Evolutionary conservation across 495 filamentous ascomycete species (phyloP).

Genomic region (Mytilinidion resinicola): DNA sequence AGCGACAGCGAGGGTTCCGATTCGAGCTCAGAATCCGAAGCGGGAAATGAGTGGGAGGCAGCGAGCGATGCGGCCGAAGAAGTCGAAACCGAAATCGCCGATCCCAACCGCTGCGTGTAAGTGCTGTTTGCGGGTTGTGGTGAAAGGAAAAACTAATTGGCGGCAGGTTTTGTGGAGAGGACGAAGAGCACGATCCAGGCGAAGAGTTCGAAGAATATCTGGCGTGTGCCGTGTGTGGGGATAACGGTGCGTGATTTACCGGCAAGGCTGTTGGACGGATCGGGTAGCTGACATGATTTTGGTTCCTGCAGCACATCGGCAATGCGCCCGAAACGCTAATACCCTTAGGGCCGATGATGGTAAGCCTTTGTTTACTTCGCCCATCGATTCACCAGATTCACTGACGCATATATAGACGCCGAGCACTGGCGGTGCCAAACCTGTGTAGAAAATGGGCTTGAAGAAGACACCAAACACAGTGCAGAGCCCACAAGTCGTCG

Average conservation of each 20-base stretch:
- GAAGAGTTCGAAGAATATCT: constrained; percentile 85
- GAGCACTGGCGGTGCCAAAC: constrained; percentile 72
- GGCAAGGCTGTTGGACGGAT: constrained; percentile 21
- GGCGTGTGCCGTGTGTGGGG: constrained; percentile 71
- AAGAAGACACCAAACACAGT: constrained; percentile 38
- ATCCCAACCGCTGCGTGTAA: constrained; percentile 59
- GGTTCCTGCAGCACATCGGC: constrained; percentile 68
- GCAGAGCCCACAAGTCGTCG: constrained; percentile 31
- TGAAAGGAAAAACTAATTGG: constrained; percentile 1
- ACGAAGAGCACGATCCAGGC: constrained; percentile 79
- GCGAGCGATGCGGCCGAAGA: constrained; percentile 60
- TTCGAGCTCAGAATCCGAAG: constrained; percentile 60
- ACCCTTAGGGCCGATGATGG: constrained; percentile 64
- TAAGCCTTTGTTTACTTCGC: constrained; percentile 38
- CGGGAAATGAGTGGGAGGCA: constrained; percentile 60
- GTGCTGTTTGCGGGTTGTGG: constrained; percentile 32
- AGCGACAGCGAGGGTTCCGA: constrained; percentile 40
- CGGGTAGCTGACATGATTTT: constrained; percentile 33
- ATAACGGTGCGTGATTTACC: constrained; percentile 62
- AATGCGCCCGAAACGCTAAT: constrained; percentile 80
- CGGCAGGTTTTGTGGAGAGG: constrained; percentile 66
- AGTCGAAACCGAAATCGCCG: constrained; percentile 26
- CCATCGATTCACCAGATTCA: constrained; percentile 3
- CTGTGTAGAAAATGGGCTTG: constrained; percentile 62
- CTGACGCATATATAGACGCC: constrained; percentile 42